Evolutionary conservation across 2,329 filamentous ascomycete genomes (phyloP).

Genomic region (Ophiocordyceps camponoti-saundersi): DNA sequence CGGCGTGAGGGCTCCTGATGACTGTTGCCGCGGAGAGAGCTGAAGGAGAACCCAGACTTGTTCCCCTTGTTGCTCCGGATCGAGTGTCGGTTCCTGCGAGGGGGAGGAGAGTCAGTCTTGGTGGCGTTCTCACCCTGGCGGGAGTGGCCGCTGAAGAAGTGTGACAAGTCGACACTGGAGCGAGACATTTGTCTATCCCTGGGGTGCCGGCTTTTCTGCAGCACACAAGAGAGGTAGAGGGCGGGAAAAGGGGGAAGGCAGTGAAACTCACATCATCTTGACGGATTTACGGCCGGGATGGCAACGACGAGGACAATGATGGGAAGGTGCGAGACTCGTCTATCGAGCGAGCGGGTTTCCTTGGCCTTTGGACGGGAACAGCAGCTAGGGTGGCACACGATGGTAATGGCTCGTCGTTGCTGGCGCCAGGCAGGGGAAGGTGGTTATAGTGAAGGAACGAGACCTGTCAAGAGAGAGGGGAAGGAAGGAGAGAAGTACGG

Average conservation of each 20-base stretch:
- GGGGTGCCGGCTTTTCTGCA: not conserved
- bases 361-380: not conserved
- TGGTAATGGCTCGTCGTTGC: too few species aligned
- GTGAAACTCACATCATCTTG: not conserved
- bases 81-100: conserved; percentile 53
- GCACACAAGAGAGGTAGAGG: not conserved
- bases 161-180: conserved; percentile 13
- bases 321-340: not conserved
- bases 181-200: conserved; percentile 12
- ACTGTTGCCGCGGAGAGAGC: conserved; percentile 65
- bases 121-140: not conserved
- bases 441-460: not conserved
- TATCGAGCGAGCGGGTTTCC: not conserved
- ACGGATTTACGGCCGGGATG: not conserved
- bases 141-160: not conserved
- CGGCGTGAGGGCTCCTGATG: conserved; percentile 82
- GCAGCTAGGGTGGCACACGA: not conserved
- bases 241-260: not conserved
- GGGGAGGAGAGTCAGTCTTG: conserved; percentile 7
- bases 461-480: not conserved
- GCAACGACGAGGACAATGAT: not conserved
- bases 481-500: not conserved
- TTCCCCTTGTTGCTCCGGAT: conserved; percentile 36
- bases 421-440: too few species aligned
- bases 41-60: conserved; percentile 53